phyloP scores from a whole-genome alignment of 331 rosid genomes.

The Acacia pycnantha region DNA sequence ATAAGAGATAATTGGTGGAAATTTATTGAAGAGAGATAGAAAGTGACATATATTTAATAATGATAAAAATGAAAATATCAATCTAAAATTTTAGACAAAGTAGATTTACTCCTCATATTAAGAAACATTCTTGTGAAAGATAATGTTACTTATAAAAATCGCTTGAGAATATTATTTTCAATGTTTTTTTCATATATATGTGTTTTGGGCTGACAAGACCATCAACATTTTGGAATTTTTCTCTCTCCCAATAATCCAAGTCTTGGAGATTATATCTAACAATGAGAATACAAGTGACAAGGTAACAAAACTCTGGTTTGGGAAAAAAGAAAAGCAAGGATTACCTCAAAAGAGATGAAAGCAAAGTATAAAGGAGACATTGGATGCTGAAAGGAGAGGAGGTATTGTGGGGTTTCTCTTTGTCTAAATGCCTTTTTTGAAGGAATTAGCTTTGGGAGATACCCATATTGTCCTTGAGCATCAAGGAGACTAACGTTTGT shows the following conservation, averaged over 20 bases:
- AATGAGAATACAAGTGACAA: conserved; percentile 45
- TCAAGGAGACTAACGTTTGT: conserved; percentile 76
- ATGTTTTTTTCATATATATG: not conserved
- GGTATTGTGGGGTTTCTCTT: conserved; percentile 77
- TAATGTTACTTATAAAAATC: too few relatives aligned
- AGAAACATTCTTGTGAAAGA: too few relatives aligned
- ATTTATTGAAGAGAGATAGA: too few relatives aligned
- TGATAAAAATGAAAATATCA: too few relatives aligned
- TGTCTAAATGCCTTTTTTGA: conserved; percentile 68
- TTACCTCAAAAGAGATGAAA: conserved; percentile 93
- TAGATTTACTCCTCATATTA: too few relatives aligned
- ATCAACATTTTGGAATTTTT: conserved; percentile 4
- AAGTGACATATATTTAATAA: too few relatives aligned
- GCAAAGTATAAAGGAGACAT: conserved; percentile 66
- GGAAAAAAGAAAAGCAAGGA: conserved; percentile 50
- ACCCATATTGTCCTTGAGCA: conserved; percentile 80
- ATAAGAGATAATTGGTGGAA: too few relatives aligned
- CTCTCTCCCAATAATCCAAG: not conserved
- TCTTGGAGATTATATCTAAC: conserved; percentile 24
- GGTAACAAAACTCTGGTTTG: conserved; percentile 38
- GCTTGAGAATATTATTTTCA: not conserved
- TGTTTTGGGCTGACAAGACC: conserved; percentile 8
- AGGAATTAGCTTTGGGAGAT: conserved; percentile 35
- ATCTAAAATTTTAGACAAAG: too few relatives aligned
- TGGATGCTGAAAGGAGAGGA: conserved; percentile 79